Percentiles rank a stretch among this genome's conserved stretches.
Conservation (phyloP, 768 basidiomycete genomes). For the Tephrocybe sp. region DNA sequence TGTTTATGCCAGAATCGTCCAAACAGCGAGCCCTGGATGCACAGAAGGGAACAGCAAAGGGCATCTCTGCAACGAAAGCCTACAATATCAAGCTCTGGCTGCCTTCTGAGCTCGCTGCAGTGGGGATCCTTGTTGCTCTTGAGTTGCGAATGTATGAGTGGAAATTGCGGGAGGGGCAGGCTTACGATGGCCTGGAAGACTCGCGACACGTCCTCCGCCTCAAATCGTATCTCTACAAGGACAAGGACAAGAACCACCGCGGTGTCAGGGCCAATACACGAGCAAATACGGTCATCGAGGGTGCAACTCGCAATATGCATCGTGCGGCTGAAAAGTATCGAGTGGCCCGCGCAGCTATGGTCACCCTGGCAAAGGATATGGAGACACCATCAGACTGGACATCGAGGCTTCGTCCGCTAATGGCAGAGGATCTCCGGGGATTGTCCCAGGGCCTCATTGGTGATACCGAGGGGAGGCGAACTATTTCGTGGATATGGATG, state of each 20-base stretch:
- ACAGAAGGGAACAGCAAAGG: neutral
- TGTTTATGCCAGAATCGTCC: neutral
- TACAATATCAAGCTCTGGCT: conserved; percentile 1
- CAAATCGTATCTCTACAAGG: conserved; percentile 6
- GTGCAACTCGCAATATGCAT: neutral
- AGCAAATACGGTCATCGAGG: neutral
- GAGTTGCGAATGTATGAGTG: conserved; percentile 3
- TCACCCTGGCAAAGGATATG: neutral
- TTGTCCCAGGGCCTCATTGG: neutral
- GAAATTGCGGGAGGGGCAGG: neutral
- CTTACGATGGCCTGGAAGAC: conserved; percentile 1
- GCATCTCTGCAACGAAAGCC: neutral
- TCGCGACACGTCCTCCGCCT: conserved; percentile 5
- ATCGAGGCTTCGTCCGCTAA: neutral
- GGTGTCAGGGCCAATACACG: conserved; percentile 1
- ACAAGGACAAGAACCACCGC: conserved; percentile 8
- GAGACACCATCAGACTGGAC: neutral
- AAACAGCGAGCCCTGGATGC: neutral
- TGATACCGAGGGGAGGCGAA: neutral
- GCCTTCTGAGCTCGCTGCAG: neutral
- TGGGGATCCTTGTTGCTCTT: neutral
- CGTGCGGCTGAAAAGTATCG: neutral
- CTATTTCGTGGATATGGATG: too few species aligned
- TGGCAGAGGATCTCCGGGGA: neutral
- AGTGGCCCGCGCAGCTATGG: neutral